Conservation (phyloP, 169 alveolate genomes). For the Cyclospora cayetanensis region DNA sequence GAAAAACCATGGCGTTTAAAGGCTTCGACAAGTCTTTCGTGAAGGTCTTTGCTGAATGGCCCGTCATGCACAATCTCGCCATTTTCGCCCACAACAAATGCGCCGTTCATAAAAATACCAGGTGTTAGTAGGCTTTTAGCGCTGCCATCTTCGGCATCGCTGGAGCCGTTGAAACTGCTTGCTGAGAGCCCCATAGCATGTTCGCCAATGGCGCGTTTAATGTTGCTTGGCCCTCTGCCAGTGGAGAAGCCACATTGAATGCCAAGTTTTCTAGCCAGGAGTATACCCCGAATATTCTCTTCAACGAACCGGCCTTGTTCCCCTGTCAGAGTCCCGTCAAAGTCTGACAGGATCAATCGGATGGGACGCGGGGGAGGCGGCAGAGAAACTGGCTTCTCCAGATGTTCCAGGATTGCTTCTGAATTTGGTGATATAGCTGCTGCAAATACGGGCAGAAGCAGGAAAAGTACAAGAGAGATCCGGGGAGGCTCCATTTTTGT, state of each 20-base stretch:
- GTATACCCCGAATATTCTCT: conserved; percentile 14
- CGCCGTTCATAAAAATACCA: conserved; percentile 57
- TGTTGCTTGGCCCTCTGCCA: conserved; percentile 4
- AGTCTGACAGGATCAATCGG: conserved; percentile 34
- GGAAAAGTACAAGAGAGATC: too few relatives aligned
- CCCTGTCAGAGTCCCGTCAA: conserved; percentile 34
- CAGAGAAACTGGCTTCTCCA: background rate
- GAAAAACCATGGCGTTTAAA: background rate
- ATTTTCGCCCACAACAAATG: conserved; percentile 24
- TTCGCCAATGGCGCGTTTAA: background rate
- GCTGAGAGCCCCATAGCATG: background rate
- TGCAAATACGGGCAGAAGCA: too few relatives aligned
- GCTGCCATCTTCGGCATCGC: too few relatives aligned
- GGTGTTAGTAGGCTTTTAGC: too few relatives aligned
- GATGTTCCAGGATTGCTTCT: too few relatives aligned
- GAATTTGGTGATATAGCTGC: too few relatives aligned
- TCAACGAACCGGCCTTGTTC: background rate
- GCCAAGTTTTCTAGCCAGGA: background rate
- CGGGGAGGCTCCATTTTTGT: too few relatives aligned
- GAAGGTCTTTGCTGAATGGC: background rate
- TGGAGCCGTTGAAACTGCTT: too few relatives aligned
- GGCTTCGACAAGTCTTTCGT: background rate
- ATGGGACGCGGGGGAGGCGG: conserved; percentile 4
- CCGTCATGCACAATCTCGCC: conserved; percentile 15
- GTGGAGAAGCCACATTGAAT: conserved; percentile 8